These are phyloP conservation scores for Suillus placidus DNA, from an alignment of 768 basidiomycete genomes.

Conservation along the genomic window DNA sequence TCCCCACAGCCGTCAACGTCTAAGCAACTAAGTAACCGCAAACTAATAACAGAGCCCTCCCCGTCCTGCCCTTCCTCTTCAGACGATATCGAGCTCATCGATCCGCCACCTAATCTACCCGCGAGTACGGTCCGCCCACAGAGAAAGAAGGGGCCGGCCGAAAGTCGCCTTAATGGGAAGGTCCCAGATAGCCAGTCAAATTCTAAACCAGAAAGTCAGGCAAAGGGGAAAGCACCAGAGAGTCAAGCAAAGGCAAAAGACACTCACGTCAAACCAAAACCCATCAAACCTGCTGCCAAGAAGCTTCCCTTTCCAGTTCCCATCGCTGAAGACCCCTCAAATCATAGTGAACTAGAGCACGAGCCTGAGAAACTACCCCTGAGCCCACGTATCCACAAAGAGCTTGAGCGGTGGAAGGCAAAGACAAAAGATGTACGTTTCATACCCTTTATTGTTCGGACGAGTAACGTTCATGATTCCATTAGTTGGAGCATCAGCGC, in stretches of 20 bases:
- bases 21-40: slow-evolving; percentile 15
- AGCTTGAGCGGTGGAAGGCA: slow-evolving; percentile 35
- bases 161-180: slow-evolving; percentile 9
- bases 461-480: slow-evolving; percentile 4
- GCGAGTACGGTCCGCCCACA: slow-evolving; percentile 15
- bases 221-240: slow-evolving; percentile 3
- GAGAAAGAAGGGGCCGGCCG: slow-evolving; percentile 15
- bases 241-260: slow-evolving; percentile 4
- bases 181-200: slow-evolving; percentile 9
- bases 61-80: not conserved
- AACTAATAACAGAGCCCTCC: slow-evolving; percentile 1
- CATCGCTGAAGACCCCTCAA: slow-evolving; percentile 3
- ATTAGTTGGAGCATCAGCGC: slow-evolving; percentile 42
- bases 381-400: slow-evolving; percentile 17
- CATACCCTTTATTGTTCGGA: not conserved
- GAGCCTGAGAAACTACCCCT: not conserved
- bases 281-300: slow-evolving; percentile 8
- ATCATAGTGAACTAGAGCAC: not conserved
- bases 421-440: slow-evolving; percentile 30
- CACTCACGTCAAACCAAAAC: slow-evolving; percentile 4
- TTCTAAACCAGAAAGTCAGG: slow-evolving; percentile 13
- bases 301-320: slow-evolving; percentile 17
- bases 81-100: slow-evolving; percentile 9
- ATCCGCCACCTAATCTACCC: slow-evolving; percentile 13
- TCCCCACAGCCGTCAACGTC: slow-evolving; percentile 20